A percentile compares a stretch with the other conserved stretches of the same genome.
phyloP scores from a whole-genome alignment of 345 rosid genomes.

The Populus euphratica region DNA sequence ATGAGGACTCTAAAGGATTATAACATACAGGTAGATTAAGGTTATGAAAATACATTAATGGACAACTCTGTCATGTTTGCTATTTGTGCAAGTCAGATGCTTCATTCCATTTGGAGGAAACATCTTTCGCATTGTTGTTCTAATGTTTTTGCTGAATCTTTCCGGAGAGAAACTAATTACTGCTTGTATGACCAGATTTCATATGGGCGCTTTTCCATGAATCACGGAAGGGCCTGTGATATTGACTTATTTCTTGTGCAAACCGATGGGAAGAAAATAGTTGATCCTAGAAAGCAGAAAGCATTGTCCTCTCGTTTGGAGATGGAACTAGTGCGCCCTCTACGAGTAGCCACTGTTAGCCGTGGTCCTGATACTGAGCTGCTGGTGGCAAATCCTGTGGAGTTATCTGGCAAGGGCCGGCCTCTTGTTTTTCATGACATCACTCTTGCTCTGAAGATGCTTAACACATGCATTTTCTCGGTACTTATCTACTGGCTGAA shows the following conservation, averaged over 20 bases:
- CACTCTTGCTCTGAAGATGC: slow-evolving; percentile 78
- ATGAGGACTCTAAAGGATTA: slow-evolving; percentile 95
- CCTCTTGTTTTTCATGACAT: slow-evolving; percentile 90
- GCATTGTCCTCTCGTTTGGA: slow-evolving; percentile 56
- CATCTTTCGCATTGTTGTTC: background rate
- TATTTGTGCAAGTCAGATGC: background rate
- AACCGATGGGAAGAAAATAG: slow-evolving; percentile 79
- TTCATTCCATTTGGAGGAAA: background rate
- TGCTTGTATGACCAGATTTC: slow-evolving; percentile 55
- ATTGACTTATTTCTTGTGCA: slow-evolving; percentile 85
- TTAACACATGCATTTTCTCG: slow-evolving; percentile 72
- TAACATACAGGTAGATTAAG: slow-evolving; percentile 68
- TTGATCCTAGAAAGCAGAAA: slow-evolving; percentile 74
- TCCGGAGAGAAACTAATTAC: background rate
- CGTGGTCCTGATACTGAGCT: slow-evolving; percentile 94
- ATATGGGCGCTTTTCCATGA: slow-evolving; percentile 71
- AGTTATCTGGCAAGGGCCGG: slow-evolving; percentile 87
- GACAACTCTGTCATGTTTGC: background rate
- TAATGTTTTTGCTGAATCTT: background rate
- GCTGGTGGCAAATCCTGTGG: slow-evolving; percentile 87
- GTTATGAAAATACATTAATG: background rate
- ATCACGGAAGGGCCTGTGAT: slow-evolving; percentile 61
- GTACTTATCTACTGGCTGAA: slow-evolving; percentile 34
- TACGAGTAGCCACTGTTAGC: slow-evolving; percentile 68
- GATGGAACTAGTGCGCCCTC: slow-evolving; percentile 72